Base-by-base conservation (phyloP, 2,329 filamentous ascomycete genomes). In the Ceratocystiopsis brevicomis region DNA sequence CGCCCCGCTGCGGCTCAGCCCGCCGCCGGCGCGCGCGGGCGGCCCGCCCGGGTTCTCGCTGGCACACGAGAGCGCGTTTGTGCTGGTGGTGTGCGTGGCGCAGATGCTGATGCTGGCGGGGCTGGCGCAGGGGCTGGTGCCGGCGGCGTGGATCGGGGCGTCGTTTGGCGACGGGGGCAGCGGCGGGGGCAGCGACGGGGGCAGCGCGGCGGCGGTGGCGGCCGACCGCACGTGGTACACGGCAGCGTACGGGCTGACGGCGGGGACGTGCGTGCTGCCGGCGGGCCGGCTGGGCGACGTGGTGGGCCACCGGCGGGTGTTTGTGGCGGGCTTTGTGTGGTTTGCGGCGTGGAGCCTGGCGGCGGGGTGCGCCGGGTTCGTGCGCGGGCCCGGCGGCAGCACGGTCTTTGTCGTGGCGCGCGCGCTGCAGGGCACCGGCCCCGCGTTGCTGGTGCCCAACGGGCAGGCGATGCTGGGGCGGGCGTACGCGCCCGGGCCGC, bases 371-470 rank as follows among this genome's bases (percentile, higher is more conserved):
- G 59, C 57, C 2, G 51, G 40, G 12, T 40, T 38, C 17, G 45
- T 51, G 15, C 47, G 53, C 41, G 21, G 36, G 6, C 34, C 39
- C n/a, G 48, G 49, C 14, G 54, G 54, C 21, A 53, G 48, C 16
- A 39, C 53, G 6, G 50, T 51, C 25, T 54, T 55, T 40, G 52
- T 53, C 16, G 19, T 53, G 30, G 48, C 47, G 16, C 48, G 53
- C 3, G 51, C 51, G 13, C 38, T 55, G 47, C 54, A 56, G 42
- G 54, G 53, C 17, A 63, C 78, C 16, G 78, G 78, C 0, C 71
- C 74, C 0, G 74, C 76, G 0, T 61, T 82, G 33, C 59, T 68
- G 12, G 59, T 81, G 19, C 78, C 78, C 1, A 82, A 79, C 48
- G 73, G 64, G 0, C 57, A 81, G 18, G 76, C 75, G 3, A 62